A percentile compares a stretch with the other conserved stretches of the same genome.
Conservation (phyloP, 352 stramenopile genomes). For the Pythium pyrilobum region DNA sequence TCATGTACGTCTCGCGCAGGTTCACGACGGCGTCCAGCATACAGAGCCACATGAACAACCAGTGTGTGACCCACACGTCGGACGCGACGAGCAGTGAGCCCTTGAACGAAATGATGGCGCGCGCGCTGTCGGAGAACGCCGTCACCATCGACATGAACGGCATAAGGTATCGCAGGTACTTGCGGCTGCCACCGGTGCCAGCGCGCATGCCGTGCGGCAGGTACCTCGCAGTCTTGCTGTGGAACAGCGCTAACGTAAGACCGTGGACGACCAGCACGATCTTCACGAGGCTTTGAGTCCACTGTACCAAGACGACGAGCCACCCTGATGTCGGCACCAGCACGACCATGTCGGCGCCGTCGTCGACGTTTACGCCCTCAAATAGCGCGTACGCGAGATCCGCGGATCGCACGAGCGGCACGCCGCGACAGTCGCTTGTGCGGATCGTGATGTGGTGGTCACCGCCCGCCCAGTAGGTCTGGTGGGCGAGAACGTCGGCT, state of each 20-base stretch:
- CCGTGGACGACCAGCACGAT: neutral
- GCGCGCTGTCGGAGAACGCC: constrained; percentile 28
- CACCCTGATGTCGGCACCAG: neutral
- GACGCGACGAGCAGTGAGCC: constrained; percentile 40
- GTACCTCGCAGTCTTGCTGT: constrained; percentile 28
- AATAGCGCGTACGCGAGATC: neutral
- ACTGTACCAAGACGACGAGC: neutral
- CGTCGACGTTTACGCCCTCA: neutral
- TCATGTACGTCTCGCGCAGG: constrained; percentile 35
- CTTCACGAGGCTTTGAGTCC: neutral
- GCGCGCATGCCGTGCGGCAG: constrained; percentile 30
- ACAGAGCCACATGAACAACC: constrained; percentile 46
- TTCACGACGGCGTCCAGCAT: constrained; percentile 38
- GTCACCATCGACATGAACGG: constrained; percentile 35
- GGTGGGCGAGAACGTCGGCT: neutral
- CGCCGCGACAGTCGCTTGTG: neutral
- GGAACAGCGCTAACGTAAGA: neutral
- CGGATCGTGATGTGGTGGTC: neutral
- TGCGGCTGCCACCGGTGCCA: no score
- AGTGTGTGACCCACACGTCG: constrained; percentile 57
- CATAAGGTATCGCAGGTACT: constrained; percentile 30
- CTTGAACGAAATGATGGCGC: constrained; percentile 37
- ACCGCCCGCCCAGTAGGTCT: neutral
- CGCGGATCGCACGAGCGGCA: neutral
- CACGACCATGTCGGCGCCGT: neutral